Evolutionary conservation across 2,329 filamentous ascomycete genomes (phyloP), one percentile per base, ranked within the genome.

Genomic region (Leptographium flavum): DNA sequence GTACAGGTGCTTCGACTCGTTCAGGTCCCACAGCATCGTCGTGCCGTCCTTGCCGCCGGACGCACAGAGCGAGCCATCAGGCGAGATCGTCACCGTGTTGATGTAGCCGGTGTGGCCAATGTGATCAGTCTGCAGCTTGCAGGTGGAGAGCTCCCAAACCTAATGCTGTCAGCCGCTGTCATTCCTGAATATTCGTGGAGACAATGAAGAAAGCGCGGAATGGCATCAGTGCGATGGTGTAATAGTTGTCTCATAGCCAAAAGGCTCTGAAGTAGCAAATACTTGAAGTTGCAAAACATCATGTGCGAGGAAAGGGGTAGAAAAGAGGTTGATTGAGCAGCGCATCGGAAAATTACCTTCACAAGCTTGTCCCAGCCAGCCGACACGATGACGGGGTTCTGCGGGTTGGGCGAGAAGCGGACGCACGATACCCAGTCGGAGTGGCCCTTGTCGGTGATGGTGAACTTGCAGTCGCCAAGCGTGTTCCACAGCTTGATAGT

Each of bases 241-340:
- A 43, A 47, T 48, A 49, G 40, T 48, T 80, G 86, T 98, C 90
- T 98, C 92, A 96, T 94, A 69, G 87, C 88, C 78, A 67, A 67
- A 68, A 65, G 79, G 87, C 87, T 98, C 92, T 95, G 90, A 96
- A 98, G 92, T 96, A 96, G 92, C 92, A 96, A 96, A 96, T 96
- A 96, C 88, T 87, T 87, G 73, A 67, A 69, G 68, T 53, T 79
- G 83, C 80, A 77, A 83, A 79, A 83, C 90, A 96, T 96, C 90
- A 87, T 92, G 66, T 79, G 72, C 72, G 65, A 28, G 19, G 42
- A 9, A 31, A 17, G 25, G 35, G 27, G 7, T 22, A 17, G 17
- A 10, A 17, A 2, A 14, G 6, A 33, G 22, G 17, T 25, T 5
- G 9, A 11, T 14, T 17, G 9, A 46, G 27, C 46, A 17, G 33